Evolutionary conservation across 768 basidiomycete species (phyloP), one percentile per base, ranked within the genome.

Genomic region (Roridomyces roridus): DNA sequence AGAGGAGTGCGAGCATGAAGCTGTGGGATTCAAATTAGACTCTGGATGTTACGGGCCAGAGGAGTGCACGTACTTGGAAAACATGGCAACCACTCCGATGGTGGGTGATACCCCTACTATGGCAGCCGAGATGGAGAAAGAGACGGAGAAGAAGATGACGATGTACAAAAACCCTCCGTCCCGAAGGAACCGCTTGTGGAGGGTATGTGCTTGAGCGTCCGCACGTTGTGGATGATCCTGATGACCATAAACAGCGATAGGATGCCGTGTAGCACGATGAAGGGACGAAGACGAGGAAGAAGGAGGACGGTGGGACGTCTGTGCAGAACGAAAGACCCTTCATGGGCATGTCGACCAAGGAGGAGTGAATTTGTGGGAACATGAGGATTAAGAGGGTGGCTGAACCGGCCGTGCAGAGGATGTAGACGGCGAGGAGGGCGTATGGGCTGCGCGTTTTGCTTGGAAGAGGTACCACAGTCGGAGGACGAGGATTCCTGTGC

Each of bases 61-160:
- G 26, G 29, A 17, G 5, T 17, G n/a, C 39, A 21, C 60, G 55
- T 14, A 62, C 60, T 62, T 62, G 36, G 60, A 62, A 45, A 62
- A 62, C 60, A 62, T 62, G 17, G 60, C 60, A 17, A 62, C 60
- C 25, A 62, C 48, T 31, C 60, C 60, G 48, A 57, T 55, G 14
- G 60, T 57, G 40, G 60, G 60, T 53, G 60, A 62, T 15, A 62
- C 52, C 20, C 60, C 60, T 31, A 62, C 60, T 15, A 62, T 62
- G 43, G 60, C 60, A 11, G 60, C 56, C 8, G 60, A 62, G 31
- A 62, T 55, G 14, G 60, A 62, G 41, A 62, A 57, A 14, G 60
- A 34, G 9, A 62, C 60, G 15, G 60, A 62, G 56, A 62, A 62
- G 48, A 62, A 62, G 47, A 62, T 58, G 31, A 62, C 47, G 43